Percentiles rank a stretch among this genome's conserved stretches.
These are phyloP conservation scores for Krasilnikovozyma curviuscula DNA, from an alignment of 768 basidiomycete species.

Conservation along the genomic window DNA sequence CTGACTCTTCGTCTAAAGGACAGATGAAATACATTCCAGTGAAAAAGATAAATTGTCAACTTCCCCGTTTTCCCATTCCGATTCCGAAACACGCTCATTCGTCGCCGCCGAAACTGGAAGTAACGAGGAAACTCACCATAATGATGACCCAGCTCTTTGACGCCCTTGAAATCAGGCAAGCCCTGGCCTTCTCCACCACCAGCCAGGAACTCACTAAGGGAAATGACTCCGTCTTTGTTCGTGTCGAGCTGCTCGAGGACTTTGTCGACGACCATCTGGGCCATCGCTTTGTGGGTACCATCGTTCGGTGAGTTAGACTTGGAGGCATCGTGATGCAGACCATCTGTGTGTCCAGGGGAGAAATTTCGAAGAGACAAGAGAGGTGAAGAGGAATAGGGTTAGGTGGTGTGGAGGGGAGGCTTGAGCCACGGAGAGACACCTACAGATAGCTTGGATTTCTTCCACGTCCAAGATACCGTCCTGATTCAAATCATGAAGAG, in stretches of 20 bases:
- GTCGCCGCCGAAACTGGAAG: too few relatives aligned
- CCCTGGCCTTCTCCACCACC: slow-evolving; percentile 20
- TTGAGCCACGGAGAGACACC: not conserved
- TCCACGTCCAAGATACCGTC: slow-evolving; percentile 7
- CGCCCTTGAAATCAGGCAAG: slow-evolving; percentile 25
- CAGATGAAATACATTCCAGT: slow-evolving; percentile 10
- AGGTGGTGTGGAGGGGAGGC: not conserved
- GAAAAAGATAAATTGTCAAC: not conserved
- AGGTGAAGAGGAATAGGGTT: not conserved
- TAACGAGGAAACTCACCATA: slow-evolving; percentile 12
- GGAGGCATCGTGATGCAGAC: slow-evolving; percentile 11
- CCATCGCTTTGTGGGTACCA: slow-evolving; percentile 5
- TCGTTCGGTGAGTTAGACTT: not conserved
- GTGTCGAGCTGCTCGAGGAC: slow-evolving; percentile 6
- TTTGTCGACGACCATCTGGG: slow-evolving; percentile 8
- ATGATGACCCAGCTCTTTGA: slow-evolving; percentile 25
- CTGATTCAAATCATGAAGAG: slow-evolving; percentile 10
- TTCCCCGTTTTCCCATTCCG: not conserved
- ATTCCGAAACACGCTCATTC: too few relatives aligned
- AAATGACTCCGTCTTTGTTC: slow-evolving; percentile 18
- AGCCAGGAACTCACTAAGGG: slow-evolving; percentile 22
- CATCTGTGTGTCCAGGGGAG: too few relatives aligned
- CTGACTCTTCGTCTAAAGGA: slow-evolving; percentile 26
- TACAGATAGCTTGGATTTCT: slow-evolving; percentile 12
- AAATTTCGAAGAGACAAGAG: not conserved